Conservation (phyloP, 768 basidiomycete genomes). For the Tricholoma saponaceum region DNA sequence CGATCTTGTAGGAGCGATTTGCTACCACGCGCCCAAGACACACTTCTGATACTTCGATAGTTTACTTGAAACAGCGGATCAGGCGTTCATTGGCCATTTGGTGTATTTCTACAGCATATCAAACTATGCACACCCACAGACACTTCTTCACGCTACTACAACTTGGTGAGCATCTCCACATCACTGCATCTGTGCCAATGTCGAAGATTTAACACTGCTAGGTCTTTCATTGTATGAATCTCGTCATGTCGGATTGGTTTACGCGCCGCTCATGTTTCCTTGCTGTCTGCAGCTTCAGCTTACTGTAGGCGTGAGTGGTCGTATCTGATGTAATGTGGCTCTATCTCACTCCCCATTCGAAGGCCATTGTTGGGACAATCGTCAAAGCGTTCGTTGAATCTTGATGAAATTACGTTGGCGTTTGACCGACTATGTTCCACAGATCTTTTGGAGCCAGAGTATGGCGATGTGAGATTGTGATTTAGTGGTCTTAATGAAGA, state of each 20-base stretch:
- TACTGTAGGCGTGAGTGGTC: constrained; percentile 35
- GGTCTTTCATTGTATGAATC: constrained; percentile 48
- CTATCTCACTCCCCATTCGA: neutral
- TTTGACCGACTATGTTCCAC: constrained; percentile 2
- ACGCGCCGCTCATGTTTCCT: constrained; percentile 1
- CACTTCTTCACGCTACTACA: constrained; percentile 32
- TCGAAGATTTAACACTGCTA: constrained; percentile 14
- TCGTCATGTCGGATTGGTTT: neutral
- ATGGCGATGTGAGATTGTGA: constrained; percentile 50
- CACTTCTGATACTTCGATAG: constrained; percentile 22
- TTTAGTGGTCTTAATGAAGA: neutral
- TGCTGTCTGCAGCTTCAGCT: constrained; percentile 38
- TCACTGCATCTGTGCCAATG: neutral
- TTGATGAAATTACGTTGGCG: neutral
- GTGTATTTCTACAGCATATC: constrained; percentile 54
- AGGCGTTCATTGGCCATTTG: constrained; percentile 51
- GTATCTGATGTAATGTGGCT: neutral
- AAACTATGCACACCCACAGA: constrained; percentile 34
- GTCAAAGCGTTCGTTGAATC: constrained; percentile 42
- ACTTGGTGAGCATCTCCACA: constrained; percentile 40
- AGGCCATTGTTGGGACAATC: constrained; percentile 54
- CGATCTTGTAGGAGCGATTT: constrained; percentile 25
- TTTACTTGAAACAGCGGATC: constrained; percentile 49
- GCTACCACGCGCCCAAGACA: neutral
- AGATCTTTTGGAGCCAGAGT: constrained; percentile 59